Conservation (phyloP, 805 yeast species). For the Kodamaea jinghongensis region DNA sequence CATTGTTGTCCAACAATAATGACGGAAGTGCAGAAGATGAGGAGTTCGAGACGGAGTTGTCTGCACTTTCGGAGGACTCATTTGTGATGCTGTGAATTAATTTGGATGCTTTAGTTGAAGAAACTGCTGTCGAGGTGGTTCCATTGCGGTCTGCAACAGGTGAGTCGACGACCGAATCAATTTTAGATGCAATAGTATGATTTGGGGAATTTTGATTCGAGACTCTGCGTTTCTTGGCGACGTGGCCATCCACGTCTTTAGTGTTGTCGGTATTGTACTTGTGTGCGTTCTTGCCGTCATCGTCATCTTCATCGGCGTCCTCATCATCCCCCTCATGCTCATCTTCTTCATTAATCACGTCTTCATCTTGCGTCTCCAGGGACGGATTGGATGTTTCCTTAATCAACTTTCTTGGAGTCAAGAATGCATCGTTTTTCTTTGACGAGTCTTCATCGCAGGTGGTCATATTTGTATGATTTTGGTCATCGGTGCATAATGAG, state of each 20-base stretch:
- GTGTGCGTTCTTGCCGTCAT: neutral
- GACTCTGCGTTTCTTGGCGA: conserved; percentile 1
- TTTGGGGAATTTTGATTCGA: conserved; percentile 30
- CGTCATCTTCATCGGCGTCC: neutral
- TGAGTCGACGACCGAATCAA: conserved; percentile 28
- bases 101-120: conserved; percentile 4
- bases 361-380: neutral
- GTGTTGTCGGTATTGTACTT: neutral
- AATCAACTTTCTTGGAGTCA: conserved; percentile 32
- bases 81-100: conserved; percentile 4
- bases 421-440: conserved; percentile 17
- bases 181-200: conserved; percentile 34
- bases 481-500: conserved; percentile 22
- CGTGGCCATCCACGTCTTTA: conserved; percentile 2
- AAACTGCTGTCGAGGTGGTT: conserved; percentile 1
- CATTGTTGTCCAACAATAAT: conserved; percentile 5
- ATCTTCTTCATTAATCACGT: no score
- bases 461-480: conserved; percentile 13
- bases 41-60: neutral
- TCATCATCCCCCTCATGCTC: no score
- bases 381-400: conserved; percentile 1
- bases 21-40: conserved; percentile 5
- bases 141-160: conserved; percentile 17
- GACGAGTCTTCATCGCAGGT: conserved; percentile 22
- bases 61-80: neutral